phyloP scores from a whole-genome alignment of 768 basidiomycete genomes.

The Tulasnella sp. region DNA sequence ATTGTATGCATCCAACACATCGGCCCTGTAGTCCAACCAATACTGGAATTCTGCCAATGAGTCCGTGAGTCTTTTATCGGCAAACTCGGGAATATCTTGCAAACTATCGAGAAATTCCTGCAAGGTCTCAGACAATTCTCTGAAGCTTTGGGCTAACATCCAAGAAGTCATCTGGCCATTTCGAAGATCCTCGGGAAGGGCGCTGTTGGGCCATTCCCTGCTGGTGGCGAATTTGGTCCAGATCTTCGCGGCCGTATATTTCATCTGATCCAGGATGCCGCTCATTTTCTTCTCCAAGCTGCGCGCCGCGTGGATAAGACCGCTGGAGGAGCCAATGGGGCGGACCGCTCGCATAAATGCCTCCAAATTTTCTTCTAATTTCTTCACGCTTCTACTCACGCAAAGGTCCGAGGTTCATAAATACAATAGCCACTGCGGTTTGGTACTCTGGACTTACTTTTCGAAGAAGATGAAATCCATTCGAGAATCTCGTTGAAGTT shows the following conservation, averaged over 20 bases:
- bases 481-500: not conserved
- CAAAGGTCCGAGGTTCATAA: not conserved
- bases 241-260: not conserved
- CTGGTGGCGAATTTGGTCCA: not conserved
- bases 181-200: not conserved
- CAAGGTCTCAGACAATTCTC: slow-evolving; percentile 56
- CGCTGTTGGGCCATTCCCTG: not conserved
- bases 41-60: slow-evolving; percentile 64
- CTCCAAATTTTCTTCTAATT: not conserved
- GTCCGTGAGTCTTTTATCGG: slow-evolving; percentile 64
- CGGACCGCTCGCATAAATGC: not conserved
- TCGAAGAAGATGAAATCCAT: not conserved
- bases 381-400: not conserved
- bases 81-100: slow-evolving; percentile 70
- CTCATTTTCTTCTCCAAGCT: not conserved
- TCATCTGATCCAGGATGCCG: not conserved
- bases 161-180: not conserved
- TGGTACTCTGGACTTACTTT: not conserved
- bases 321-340: not conserved
- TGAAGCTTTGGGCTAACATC: slow-evolving; percentile 29
- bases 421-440: too few species aligned
- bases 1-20: slow-evolving; percentile 57
- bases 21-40: slow-evolving; percentile 74
- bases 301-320: not conserved
- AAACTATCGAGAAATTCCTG: slow-evolving; percentile 63